phyloP scores from a whole-genome alignment of 2,329 filamentous ascomycete species.

The Chaetomiaceae sp. region DNA sequence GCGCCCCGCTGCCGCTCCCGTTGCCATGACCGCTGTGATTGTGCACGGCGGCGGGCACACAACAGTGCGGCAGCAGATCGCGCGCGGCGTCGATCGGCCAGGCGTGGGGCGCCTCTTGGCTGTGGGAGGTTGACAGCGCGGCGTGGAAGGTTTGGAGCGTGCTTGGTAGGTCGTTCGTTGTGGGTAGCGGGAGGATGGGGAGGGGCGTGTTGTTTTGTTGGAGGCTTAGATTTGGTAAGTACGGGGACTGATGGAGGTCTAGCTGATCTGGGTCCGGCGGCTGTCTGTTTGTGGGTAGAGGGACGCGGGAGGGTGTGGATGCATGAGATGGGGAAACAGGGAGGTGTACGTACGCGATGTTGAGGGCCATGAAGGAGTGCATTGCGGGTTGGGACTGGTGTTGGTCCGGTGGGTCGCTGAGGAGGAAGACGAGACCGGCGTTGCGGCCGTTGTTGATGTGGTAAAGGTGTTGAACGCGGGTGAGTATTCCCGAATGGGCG shows the following conservation, averaged over 20 bases:
- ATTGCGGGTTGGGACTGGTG: constrained; percentile 24
- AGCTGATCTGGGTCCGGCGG: too few relatives aligned
- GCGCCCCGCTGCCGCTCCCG: too few relatives aligned
- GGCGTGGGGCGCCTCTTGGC: not conserved
- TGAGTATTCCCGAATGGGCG: constrained; percentile 23
- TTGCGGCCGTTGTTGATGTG: constrained; percentile 35
- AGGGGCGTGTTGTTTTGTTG: constrained; percentile 28
- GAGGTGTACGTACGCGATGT: constrained; percentile 35
- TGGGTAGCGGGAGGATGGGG: constrained; percentile 39
- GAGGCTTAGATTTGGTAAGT: too few relatives aligned
- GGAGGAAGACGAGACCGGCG: constrained; percentile 40
- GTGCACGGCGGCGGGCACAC: too few relatives aligned
- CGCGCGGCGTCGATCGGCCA: constrained; percentile 6
- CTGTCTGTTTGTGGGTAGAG: too few relatives aligned
- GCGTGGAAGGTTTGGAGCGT: constrained; percentile 35
- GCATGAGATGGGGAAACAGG: not conserved
- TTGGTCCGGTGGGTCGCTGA: constrained; percentile 26
- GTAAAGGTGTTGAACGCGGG: constrained; percentile 37
- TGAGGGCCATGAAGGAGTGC: constrained; percentile 36
- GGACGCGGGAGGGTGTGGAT: too few relatives aligned
- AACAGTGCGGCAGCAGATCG: constrained; percentile 32
- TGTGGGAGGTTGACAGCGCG: too few relatives aligned
- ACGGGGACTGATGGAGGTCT: too few relatives aligned
- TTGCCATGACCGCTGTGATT: too few relatives aligned
- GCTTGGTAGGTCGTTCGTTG: constrained; percentile 30